Base-by-base conservation (phyloP, 352 stramenopile species). In the Pythium rishiriense region DNA sequence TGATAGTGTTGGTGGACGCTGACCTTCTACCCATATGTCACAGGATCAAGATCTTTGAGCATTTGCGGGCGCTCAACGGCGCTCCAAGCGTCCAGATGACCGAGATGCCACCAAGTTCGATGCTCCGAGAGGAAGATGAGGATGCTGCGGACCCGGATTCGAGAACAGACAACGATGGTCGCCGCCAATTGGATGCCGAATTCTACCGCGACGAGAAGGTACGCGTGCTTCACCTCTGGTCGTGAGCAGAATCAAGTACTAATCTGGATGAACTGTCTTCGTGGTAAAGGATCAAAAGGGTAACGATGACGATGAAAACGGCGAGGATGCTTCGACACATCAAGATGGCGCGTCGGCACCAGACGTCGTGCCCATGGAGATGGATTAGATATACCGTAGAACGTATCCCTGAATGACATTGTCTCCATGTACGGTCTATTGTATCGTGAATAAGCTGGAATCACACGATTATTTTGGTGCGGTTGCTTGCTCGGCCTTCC, bases 41-140 rank as follows among this genome's bases (percentile, higher is more conserved):
- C 58, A 95, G 84, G 59, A 75, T 78, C 46, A 91, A 92, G 75
- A 91, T 95, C 43, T 93, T 93, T 66, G 86, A 95, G 67, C 85
- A 95, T 58, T 70, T 95, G 17, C 72, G 80, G 22, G 80, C 84
- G 0, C 58, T 95, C 15, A 86, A 77, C 22, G 86, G 86, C 19
- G 86, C 86, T 9, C 86, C 86, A 5, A 95, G 86, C 31, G 79
- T 95, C 37, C 86, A 95, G 54, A 93, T 95, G 84, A 83, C 63
- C 11, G 72, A 87, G 64, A 83, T 83, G 6, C 86, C 86, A 37
- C 83, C 86, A 7, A 83, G 72, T n/a, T 73, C 75, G 28, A 88
- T 91, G 74, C 66, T 93, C 7, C 79, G 78, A 21, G 86, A 94
- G 74, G 81, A 93, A 60, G 86, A 94, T 51, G 86, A 93, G 76